A percentile compares a stretch with the other conserved stretches of the same genome.
Evolutionary conservation across 2,329 filamentous ascomycete species (phyloP).

Genomic region (Aureobasidium pullulans): DNA sequence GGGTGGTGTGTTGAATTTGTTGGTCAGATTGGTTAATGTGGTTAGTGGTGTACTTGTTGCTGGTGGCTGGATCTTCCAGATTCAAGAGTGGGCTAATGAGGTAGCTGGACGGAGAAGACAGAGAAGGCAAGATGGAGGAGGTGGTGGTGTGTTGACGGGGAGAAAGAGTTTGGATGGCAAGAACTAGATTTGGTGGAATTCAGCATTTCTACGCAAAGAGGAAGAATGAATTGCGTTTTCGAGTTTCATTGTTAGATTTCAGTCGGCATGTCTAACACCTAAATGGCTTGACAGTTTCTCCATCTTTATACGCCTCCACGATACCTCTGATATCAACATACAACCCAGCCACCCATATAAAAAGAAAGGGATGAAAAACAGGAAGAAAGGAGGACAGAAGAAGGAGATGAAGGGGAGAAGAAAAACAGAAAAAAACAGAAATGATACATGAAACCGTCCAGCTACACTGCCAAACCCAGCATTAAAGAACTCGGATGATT

Average conservation of each 20-base stretch:
- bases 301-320: conserved; percentile 27
- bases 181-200: not conserved
- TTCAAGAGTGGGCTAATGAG: conserved; percentile 66
- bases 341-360: conserved; percentile 43
- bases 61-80: conserved; percentile 84
- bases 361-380: conserved; percentile 21
- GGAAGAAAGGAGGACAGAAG: too few species aligned
- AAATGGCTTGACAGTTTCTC: conserved; percentile 23
- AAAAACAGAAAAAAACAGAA: too few species aligned
- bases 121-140: conserved; percentile 29
- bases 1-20: conserved; percentile 63
- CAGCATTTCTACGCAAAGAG: too few species aligned
- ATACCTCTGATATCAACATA: conserved; percentile 42
- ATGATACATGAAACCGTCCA: too few species aligned
- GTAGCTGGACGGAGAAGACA: conserved; percentile 36
- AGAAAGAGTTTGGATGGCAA: conserved; percentile 19
- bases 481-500: too few species aligned
- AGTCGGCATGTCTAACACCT: conserved; percentile 14
- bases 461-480: too few species aligned
- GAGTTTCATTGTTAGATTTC: too few species aligned
- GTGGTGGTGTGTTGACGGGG: conserved; percentile 44
- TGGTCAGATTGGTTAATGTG: conserved; percentile 83
- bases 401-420: too few species aligned
- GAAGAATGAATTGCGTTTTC: too few species aligned
- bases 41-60: conserved; percentile 85